A percentile compares a stretch with the other conserved stretches of the same genome.
Evolutionary conservation across 2,329 filamentous ascomycete genomes (phyloP).

Genomic region (Sphaerulina musiva): DNA sequence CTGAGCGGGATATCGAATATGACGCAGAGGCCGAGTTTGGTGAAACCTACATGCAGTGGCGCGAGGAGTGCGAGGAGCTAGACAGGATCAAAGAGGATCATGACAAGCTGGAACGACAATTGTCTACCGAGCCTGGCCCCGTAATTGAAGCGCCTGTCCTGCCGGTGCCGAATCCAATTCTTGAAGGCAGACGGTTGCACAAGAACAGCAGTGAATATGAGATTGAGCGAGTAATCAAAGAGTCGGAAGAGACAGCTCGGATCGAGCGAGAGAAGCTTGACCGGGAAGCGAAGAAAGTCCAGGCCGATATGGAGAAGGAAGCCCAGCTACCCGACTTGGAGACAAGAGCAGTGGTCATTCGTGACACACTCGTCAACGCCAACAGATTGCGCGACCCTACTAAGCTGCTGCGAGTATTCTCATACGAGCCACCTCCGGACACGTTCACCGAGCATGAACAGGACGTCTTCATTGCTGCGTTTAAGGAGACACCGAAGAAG

Average conservation of each 20-base stretch:
- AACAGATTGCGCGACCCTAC: slow-evolving; percentile 60
- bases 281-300: slow-evolving; percentile 55
- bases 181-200: slow-evolving; percentile 47
- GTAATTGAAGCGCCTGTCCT: slow-evolving; percentile 42
- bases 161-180: slow-evolving; percentile 37
- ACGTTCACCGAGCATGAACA: slow-evolving; percentile 69
- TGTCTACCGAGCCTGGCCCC: slow-evolving; percentile 30
- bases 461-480: slow-evolving; percentile 64
- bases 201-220: slow-evolving; percentile 67
- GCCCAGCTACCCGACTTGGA: slow-evolving; percentile 67
- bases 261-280: slow-evolving; percentile 55
- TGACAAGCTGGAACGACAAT: slow-evolving; percentile 32
- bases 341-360: slow-evolving; percentile 53
- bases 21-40: slow-evolving; percentile 32
- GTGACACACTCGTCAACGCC: slow-evolving; percentile 57
- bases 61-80: slow-evolving; percentile 35
- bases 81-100: slow-evolving; percentile 39
- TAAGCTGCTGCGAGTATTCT: slow-evolving; percentile 62
- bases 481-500: slow-evolving; percentile 71
- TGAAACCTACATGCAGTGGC: slow-evolving; percentile 38
- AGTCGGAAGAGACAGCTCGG: slow-evolving; percentile 65
- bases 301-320: slow-evolving; percentile 69
- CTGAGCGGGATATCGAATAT: slow-evolving; percentile 31
- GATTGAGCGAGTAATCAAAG: slow-evolving; percentile 63
- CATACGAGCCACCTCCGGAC: slow-evolving; percentile 64